Evolutionary conservation across 441 rosid species (phyloP), one percentile per base, ranked within the genome.

Genomic region (Rhodomyrtus psidioides): DNA sequence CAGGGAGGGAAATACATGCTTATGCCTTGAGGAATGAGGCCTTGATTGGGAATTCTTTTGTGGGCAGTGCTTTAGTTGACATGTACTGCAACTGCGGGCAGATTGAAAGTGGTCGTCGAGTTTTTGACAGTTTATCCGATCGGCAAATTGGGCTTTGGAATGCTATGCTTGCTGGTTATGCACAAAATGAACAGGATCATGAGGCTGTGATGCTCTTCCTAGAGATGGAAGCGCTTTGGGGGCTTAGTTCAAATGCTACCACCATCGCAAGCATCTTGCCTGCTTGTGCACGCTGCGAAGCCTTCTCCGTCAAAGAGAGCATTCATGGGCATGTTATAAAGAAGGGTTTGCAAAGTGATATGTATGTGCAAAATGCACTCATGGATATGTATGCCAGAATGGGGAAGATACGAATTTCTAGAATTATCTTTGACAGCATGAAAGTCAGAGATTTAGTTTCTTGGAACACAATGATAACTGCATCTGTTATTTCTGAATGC

Each of bases 91-190:
- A 94, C 84, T 97, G 98, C 84, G 92, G 89, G 82, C 83, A 84
- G 88, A 94, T 94, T 34, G 91, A 92, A 81, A 89, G 92, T 90
- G 98, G 94, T 42, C 91, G 93, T 55, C 86, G 86, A 82, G 95
- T 94, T 60, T 96, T 97, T 90, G 90, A 94, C 88, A 83, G 91
- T 53, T 87, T 92, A 56, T 81, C 44, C 76, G 92, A 91, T 81
- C 87, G 87, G 89, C 92, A 88, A 90, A 90, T 90, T 82, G 97
- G 89, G 34, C 88, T 96, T 82, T 97, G 97, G 98, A 97, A 96
- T 92, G 97, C 99, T 62, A 95, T 97, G 98, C 94, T 97, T 79
- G 83, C 97, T 84, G 98, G 99, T 19, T 96, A 94, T 93, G 93
- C 97, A 14, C 98, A 94, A 86, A 93, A 94, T 83, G 96, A 94